Evolutionary conservation across 2,329 filamentous ascomycete species (phyloP).

Genomic region (Colletotrichum tanaceti): DNA sequence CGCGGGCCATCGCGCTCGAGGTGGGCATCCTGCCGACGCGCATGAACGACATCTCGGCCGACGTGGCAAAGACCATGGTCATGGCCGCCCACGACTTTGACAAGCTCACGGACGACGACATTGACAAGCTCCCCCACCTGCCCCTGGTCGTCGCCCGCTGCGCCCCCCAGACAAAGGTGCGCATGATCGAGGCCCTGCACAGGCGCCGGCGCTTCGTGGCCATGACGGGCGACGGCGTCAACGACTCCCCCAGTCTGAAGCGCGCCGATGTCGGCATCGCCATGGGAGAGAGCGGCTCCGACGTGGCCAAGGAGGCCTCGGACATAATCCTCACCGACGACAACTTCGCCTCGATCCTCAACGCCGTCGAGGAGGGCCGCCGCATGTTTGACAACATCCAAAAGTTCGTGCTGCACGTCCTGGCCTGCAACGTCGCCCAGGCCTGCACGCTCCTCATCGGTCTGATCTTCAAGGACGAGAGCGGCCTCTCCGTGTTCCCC

Average conservation of each 20-base stretch:
- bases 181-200: constrained; percentile 78
- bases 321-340: constrained; percentile 78
- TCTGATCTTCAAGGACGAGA: constrained; percentile 74
- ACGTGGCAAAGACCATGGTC: constrained; percentile 70
- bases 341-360: constrained; percentile 78
- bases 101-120: constrained; percentile 69
- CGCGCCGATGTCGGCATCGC: constrained; percentile 77
- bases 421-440: constrained; percentile 77
- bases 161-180: constrained; percentile 74
- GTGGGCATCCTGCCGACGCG: constrained; percentile 70
- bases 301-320: constrained; percentile 76
- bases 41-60: constrained; percentile 62
- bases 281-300: constrained; percentile 76
- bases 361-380: constrained; percentile 77
- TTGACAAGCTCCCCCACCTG: constrained; percentile 69
- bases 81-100: constrained; percentile 78
- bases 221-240: constrained; percentile 80
- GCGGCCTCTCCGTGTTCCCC: constrained; percentile 75
- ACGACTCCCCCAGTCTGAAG: constrained; percentile 76
- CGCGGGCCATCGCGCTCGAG: constrained; percentile 71
- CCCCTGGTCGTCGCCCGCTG: constrained; percentile 75
- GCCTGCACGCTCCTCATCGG: constrained; percentile 76
- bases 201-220: constrained; percentile 73
- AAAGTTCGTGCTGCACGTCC: constrained; percentile 75
- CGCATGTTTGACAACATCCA: constrained; percentile 81